A percentile compares a stretch with the other conserved stretches of the same genome.
Conservation (phyloP, 331 rosid genomes). For the Telfairia occidentalis region DNA sequence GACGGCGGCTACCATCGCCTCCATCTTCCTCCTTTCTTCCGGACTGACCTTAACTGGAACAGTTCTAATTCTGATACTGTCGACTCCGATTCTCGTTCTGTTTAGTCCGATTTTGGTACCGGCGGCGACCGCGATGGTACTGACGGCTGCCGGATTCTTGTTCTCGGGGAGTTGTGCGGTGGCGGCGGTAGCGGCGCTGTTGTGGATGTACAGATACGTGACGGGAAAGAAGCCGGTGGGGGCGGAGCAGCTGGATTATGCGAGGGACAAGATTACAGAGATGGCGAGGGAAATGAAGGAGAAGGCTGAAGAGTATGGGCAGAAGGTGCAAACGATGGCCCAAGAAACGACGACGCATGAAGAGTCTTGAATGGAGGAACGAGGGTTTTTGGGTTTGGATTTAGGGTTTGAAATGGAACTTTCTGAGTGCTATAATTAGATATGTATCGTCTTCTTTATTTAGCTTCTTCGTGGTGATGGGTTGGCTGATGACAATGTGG, state of each 20-base stretch:
- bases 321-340: conserved; percentile 15
- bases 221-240: conserved; percentile 32
- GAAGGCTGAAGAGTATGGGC: conserved; percentile 32
- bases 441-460: not conserved
- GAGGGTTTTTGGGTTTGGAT: not conserved
- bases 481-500: not conserved
- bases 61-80: conserved; percentile 39
- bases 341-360: conserved; percentile 20
- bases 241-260: conserved; percentile 35
- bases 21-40: conserved; percentile 37
- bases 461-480: not conserved
- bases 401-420: not conserved
- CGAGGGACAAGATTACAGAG: conserved; percentile 27
- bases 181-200: conserved; percentile 36
- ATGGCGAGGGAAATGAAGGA: conserved; percentile 39
- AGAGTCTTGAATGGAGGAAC: not conserved
- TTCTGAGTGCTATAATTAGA: not conserved
- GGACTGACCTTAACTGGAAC: conserved; percentile 51
- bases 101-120: conserved; percentile 60
- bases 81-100: conserved; percentile 52
- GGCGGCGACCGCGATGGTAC: conserved; percentile 24
- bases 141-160: conserved; percentile 34
- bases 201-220: conserved; percentile 43
- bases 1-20: conserved; percentile 43
- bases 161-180: conserved; percentile 45